phyloP scores from a whole-genome alignment of 805 yeast genomes.

The Candida glaebosa region DNA sequence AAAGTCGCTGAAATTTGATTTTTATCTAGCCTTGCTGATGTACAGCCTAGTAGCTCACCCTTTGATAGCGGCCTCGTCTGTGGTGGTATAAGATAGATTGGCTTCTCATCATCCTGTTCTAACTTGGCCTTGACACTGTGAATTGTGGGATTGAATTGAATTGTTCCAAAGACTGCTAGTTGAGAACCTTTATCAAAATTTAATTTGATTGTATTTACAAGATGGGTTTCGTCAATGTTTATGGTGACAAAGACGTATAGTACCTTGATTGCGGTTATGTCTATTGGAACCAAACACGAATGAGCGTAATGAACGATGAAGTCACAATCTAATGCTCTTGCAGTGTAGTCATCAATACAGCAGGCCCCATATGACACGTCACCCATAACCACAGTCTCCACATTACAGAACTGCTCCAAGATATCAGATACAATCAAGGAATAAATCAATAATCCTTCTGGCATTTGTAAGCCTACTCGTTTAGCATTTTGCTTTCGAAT shows the following conservation, averaged over 20 bases:
- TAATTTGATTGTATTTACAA: slow-evolving; percentile 68
- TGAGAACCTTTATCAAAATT: slow-evolving; percentile 65
- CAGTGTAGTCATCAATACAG: slow-evolving; percentile 95
- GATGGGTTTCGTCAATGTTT: slow-evolving; percentile 77
- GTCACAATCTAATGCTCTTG: slow-evolving; percentile 89
- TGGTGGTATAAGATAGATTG: slow-evolving; percentile 72
- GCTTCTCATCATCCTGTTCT: slow-evolving; percentile 44
- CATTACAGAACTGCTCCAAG: slow-evolving; percentile 82
- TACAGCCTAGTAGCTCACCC: slow-evolving; percentile 96
- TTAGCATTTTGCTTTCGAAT: slow-evolving; percentile 69
- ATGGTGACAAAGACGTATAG: slow-evolving; percentile 95
- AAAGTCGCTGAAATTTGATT: slow-evolving; percentile 73
- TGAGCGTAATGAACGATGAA: slow-evolving; percentile 96
- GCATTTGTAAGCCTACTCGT: slow-evolving; percentile 94
- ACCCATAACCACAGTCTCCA: slow-evolving; percentile 93
- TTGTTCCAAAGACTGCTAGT: slow-evolving; percentile 89
- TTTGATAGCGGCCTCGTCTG: slow-evolving; percentile 90
- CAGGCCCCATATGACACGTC: slow-evolving; percentile 99
- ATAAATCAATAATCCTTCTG: slow-evolving; percentile 89
- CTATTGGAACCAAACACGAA: slow-evolving; percentile 94
- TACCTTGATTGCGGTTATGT: slow-evolving; percentile 84
- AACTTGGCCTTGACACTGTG: slow-evolving; percentile 70
- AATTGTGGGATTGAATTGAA: slow-evolving; percentile 93
- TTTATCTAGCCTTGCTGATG: slow-evolving; percentile 75
- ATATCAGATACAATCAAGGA: slow-evolving; percentile 89